Base-by-base conservation (phyloP, 2,329 filamentous ascomycete species). In the Ophiostoma montium region DNA sequence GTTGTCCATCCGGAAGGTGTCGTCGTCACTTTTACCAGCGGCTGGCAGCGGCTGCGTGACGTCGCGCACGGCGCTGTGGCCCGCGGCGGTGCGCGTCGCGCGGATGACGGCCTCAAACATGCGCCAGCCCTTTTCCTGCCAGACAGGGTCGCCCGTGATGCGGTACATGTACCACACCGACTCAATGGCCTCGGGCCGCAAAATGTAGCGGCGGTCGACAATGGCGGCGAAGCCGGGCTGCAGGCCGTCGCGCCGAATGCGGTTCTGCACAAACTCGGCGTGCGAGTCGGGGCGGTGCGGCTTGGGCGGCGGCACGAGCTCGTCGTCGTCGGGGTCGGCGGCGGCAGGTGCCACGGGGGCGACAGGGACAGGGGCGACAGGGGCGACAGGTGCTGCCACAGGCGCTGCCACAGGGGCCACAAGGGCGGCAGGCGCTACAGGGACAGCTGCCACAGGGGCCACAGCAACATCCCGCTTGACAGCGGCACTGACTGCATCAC, bases 141-240 rank as follows among this genome's bases (percentile, higher is more conserved):
- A 87, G 5, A 65, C 63, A 1, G 72, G 65, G 55, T 92, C 83
- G 44, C 86, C 88, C 0, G 86, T 94, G 64, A 94, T 86, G 60
- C 88, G 84, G 67, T 94, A 92, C 70, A 94, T 82, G 66, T 89
- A 85, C 74, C 87, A 94, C 13, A 94, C 80, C 1, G 82, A 87
- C 59, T 94, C 87, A 57, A 94, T 88, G 1, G 85, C 86, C 68
- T 94, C 87, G 18, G 86, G 86, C 78, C 78, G 69, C 32, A 83
- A 69, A 53, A 82, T 78, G 55, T 83, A 83, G n/a, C 67, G 65
- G 46, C 59, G 62, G 48, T 64, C 65, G 10, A 57, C 57, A 21
- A 82, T 64, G 23, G 58, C 57, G 8, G 67, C 63, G 54, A 74
- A 79, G 7, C 78, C 77, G 1, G 67, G 65, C 3, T 71, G 72